Conservation (phyloP, 129 eudicot species). For the Chrysanthemum makinoi region DNA sequence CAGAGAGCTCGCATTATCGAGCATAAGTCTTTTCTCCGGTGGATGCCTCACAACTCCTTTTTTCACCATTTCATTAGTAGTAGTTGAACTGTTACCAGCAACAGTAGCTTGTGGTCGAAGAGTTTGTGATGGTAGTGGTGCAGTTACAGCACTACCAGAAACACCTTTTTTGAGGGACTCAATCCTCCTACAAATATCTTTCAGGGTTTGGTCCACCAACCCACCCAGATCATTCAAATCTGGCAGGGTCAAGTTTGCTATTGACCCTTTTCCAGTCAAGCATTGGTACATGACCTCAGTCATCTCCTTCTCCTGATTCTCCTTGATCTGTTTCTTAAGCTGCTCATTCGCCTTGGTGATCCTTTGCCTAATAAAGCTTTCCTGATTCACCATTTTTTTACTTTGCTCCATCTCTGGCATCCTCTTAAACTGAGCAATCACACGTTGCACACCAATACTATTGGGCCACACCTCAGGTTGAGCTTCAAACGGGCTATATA, state of each 20-base stretch:
- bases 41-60: slow-evolving; percentile 17
- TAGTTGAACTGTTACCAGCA: slow-evolving; percentile 10
- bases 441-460: slow-evolving; percentile 28
- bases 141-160: slow-evolving; percentile 2
- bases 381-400: slow-evolving; percentile 46
- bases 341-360: slow-evolving; percentile 32
- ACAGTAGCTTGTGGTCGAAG: slow-evolving; percentile 9
- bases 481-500: slow-evolving; percentile 31
- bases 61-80: slow-evolving; percentile 18
- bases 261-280: slow-evolving; percentile 42
- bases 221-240: slow-evolving; percentile 52
- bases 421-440: slow-evolving; percentile 34
- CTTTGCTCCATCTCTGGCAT: slow-evolving; percentile 44
- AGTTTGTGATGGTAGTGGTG: background rate
- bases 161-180: slow-evolving; percentile 30
- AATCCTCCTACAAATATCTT: slow-evolving; percentile 37
- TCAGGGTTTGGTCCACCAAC: slow-evolving; percentile 45
- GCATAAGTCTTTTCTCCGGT: slow-evolving; percentile 21
- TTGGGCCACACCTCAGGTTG: slow-evolving; percentile 43
- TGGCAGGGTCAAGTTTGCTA: slow-evolving; percentile 35
- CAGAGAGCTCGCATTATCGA: slow-evolving; percentile 21
- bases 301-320: slow-evolving; percentile 53
- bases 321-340: slow-evolving; percentile 38
- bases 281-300: slow-evolving; percentile 53
- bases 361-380: slow-evolving; percentile 37